Evolutionary conservation across 768 basidiomycete species (phyloP).

Genomic region (Boletus rubroflammeus): DNA sequence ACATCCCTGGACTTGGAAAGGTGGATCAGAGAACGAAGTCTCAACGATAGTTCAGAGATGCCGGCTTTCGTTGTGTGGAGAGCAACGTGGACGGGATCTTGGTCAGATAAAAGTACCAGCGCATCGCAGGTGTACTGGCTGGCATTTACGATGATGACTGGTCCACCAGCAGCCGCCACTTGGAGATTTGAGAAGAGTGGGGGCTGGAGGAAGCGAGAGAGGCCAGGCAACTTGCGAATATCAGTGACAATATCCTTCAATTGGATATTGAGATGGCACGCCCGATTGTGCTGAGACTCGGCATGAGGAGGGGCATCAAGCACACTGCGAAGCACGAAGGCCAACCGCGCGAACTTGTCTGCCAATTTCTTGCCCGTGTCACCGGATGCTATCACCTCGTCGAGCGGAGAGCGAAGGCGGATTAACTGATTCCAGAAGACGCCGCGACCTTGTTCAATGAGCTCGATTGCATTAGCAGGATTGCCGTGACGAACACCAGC

Average conservation of each 20-base stretch:
- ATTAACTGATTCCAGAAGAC: conserved; percentile 19
- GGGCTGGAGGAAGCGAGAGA: conserved; percentile 27
- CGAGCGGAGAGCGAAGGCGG: conserved; percentile 12
- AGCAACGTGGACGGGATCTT: neutral
- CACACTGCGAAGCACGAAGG: neutral
- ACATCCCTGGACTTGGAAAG: neutral
- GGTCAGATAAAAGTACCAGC: neutral
- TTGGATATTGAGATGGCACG: neutral
- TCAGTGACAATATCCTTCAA: conserved; percentile 3
- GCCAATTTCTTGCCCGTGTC: neutral
- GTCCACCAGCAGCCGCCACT: conserved; percentile 19
- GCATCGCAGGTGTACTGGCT: neutral
- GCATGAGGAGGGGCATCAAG: neutral
- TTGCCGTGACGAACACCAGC: neutral
- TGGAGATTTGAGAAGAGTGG: conserved; percentile 12
- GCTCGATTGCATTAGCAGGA: conserved; percentile 18
- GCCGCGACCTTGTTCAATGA: conserved; percentile 28
- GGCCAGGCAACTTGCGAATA: conserved; percentile 18
- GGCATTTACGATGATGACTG: conserved; percentile 15
- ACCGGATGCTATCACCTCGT: neutral
- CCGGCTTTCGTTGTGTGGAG: neutral
- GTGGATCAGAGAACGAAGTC: neutral
- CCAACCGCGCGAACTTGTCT: neutral
- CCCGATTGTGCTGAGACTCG: neutral
- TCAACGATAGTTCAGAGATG: neutral